A percentile compares a stretch with the other conserved stretches of the same genome.
phyloP scores from a whole-genome alignment of 192 early-diverging fungal species.

The Pilaira anomala region DNA sequence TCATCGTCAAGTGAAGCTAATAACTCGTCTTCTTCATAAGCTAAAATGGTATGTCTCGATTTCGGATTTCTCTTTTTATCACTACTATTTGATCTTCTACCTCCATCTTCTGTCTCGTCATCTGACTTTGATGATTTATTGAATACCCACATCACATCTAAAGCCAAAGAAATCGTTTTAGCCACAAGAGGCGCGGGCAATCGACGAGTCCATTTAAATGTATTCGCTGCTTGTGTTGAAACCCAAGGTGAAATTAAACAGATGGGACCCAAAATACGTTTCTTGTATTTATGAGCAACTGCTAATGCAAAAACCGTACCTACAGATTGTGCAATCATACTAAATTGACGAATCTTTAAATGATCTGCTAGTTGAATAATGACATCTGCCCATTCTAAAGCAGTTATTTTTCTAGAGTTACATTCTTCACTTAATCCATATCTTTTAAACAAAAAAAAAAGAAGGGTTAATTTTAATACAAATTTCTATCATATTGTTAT shows the following conservation, averaged over 20 bases:
- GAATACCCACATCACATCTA: constrained; percentile 39
- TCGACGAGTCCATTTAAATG: constrained; percentile 38
- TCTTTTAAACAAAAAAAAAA: constrained; percentile 7
- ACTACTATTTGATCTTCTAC: not conserved
- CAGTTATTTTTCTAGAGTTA: constrained; percentile 28
- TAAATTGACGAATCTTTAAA: constrained; percentile 18
- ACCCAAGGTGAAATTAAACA: constrained; percentile 41
- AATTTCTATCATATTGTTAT: too few species aligned
- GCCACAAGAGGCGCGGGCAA: constrained; percentile 32
- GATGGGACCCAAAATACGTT: constrained; percentile 28
- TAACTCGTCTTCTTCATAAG: constrained; percentile 33
- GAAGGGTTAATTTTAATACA: not conserved
- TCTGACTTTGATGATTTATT: constrained; percentile 12
- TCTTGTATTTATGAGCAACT: constrained; percentile 23
- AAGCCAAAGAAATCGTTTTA: constrained; percentile 27
- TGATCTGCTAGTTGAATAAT: constrained; percentile 35
- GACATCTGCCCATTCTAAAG: constrained; percentile 38
- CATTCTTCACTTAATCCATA: constrained; percentile 40
- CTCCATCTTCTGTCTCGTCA: not conserved
- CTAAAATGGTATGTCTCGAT: constrained; percentile 11
- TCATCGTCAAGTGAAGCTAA: constrained; percentile 25
- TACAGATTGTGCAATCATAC: constrained; percentile 39
- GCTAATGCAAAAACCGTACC: constrained; percentile 43
- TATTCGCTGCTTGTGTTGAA: constrained; percentile 35
- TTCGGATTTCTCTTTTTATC: not conserved